Conservation (phyloP, 495 filamentous ascomycete species). For the Aspergillus sclerotioniger region DNA sequence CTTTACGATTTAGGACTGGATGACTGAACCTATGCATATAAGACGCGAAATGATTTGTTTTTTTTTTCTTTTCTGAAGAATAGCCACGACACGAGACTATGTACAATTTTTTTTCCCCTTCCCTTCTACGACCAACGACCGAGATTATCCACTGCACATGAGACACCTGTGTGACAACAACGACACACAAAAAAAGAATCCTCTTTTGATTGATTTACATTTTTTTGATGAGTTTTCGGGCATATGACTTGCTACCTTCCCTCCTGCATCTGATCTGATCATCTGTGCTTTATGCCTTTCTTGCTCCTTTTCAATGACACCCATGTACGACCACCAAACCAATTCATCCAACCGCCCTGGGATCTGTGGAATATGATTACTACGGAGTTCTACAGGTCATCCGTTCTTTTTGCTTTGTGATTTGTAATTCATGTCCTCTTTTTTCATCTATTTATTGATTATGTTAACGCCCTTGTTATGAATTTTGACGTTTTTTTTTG, state of each 20-base stretch:
- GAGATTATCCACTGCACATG: constrained; percentile 3
- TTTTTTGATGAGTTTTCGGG: constrained; percentile 1
- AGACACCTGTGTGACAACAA: background rate
- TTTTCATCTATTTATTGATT: no score
- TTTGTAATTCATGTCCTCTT: no score
- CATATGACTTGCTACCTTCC: constrained; percentile 5
- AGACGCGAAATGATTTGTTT: constrained; percentile 10
- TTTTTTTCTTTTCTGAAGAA: background rate
- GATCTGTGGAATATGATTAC: constrained; percentile 14
- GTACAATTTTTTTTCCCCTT: constrained; percentile 12
- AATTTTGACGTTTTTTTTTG: background rate
- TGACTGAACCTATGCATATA: constrained; percentile 26
- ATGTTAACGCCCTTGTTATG: no score
- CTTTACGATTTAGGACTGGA: constrained; percentile 21
- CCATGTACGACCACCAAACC: constrained; percentile 20
- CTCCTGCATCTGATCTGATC: constrained; percentile 1
- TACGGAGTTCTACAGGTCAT: constrained; percentile 25
- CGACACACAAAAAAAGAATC: background rate
- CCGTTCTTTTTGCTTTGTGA: constrained; percentile 17
- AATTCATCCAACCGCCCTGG: constrained; percentile 4
- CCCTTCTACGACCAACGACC: constrained; percentile 4
- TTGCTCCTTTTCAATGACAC: constrained; percentile 7
- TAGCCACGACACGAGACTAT: constrained; percentile 21
- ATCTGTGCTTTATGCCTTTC: constrained; percentile 4
- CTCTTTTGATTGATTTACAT: background rate